phyloP scores from a whole-genome alignment of 306 rosid species.

The Gleditsia sinensis region DNA sequence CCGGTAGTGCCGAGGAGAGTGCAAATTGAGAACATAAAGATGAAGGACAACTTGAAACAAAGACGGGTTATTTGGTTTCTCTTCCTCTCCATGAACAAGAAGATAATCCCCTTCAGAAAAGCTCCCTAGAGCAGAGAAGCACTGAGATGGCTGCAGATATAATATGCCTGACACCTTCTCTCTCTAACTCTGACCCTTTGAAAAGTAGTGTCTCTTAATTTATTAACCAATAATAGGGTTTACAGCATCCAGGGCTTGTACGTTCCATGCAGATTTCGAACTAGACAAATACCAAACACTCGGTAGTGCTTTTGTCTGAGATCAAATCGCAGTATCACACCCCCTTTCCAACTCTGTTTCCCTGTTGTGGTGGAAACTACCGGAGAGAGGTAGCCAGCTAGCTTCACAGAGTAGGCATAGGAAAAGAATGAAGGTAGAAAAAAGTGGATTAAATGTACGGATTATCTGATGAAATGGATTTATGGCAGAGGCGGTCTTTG shows the following conservation, averaged over 20 bases:
- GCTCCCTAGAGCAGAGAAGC: not conserved
- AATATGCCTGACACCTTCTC: conserved; percentile 4
- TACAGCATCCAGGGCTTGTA: conserved; percentile 27
- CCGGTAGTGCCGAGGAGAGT: conserved; percentile 37
- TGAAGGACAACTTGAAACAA: conserved; percentile 23
- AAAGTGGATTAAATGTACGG: conserved; percentile 28
- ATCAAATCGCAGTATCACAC: conserved; percentile 27
- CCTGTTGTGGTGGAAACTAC: not conserved
- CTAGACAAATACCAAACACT: conserved; percentile 38
- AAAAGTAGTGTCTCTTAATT: conserved; percentile 38
- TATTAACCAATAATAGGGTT: conserved; percentile 33
- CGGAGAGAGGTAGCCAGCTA: conserved; percentile 14
- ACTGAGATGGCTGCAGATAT: conserved; percentile 27
- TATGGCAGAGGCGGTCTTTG: conserved; percentile 30
- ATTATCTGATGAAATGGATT: not conserved
- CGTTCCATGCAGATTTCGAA: conserved; percentile 53
- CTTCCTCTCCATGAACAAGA: conserved; percentile 72
- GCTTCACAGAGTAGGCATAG: conserved; percentile 13
- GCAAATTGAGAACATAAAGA: conserved; percentile 46
- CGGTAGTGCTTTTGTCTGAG: conserved; percentile 19
- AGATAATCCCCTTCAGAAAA: conserved; percentile 5
- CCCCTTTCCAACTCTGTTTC: conserved; percentile 22
- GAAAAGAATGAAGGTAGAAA: not conserved
- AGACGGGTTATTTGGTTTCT: conserved; percentile 41
- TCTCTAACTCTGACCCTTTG: conserved; percentile 29